These are phyloP conservation scores for Termitomyces sp. DNA, from an alignment of 768 basidiomycete species.

Conservation along the genomic window DNA sequence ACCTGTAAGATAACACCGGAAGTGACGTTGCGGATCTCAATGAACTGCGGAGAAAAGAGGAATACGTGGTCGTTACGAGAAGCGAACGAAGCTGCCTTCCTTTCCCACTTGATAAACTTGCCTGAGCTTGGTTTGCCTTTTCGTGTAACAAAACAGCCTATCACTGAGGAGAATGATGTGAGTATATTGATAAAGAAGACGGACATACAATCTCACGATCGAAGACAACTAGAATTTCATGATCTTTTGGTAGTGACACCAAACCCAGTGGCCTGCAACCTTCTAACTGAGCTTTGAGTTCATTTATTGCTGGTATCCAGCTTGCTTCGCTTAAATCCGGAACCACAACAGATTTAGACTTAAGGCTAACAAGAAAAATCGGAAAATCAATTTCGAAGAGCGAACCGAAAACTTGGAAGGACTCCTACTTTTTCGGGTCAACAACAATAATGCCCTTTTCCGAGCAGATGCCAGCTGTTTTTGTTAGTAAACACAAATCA, in stretches of 20 bases:
- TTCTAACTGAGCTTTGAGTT: slow-evolving; percentile 57
- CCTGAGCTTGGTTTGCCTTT: slow-evolving; percentile 59
- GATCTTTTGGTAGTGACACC: slow-evolving; percentile 25
- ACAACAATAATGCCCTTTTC: slow-evolving; percentile 60
- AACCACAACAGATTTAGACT: slow-evolving; percentile 41
- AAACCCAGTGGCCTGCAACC: slow-evolving; percentile 62
- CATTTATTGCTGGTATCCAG: slow-evolving; percentile 33
- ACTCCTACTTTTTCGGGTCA: slow-evolving; percentile 61
- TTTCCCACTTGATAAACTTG: slow-evolving; percentile 77
- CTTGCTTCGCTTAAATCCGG: slow-evolving; percentile 51
- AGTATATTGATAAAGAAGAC: slow-evolving; percentile 2
- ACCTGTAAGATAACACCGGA: slow-evolving; percentile 77
- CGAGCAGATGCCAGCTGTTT: slow-evolving; percentile 62
- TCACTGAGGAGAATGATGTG: slow-evolving; percentile 33
- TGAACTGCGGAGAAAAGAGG: slow-evolving; percentile 68
- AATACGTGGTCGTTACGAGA: slow-evolving; percentile 60
- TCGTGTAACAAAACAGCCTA: slow-evolving; percentile 75
- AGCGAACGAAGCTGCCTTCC: slow-evolving; percentile 56
- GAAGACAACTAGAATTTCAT: slow-evolving; percentile 67
- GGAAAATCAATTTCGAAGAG: not conserved
- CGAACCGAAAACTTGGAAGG: not conserved
- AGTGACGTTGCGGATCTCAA: slow-evolving; percentile 64
- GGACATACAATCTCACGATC: slow-evolving; percentile 46
- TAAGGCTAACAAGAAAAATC: slow-evolving; percentile 29
- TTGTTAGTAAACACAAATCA: slow-evolving; percentile 53